These are phyloP conservation scores for Neoascochyta sp. DNA, from an alignment of 2,329 filamentous ascomycete genomes.

Conservation along the genomic window DNA sequence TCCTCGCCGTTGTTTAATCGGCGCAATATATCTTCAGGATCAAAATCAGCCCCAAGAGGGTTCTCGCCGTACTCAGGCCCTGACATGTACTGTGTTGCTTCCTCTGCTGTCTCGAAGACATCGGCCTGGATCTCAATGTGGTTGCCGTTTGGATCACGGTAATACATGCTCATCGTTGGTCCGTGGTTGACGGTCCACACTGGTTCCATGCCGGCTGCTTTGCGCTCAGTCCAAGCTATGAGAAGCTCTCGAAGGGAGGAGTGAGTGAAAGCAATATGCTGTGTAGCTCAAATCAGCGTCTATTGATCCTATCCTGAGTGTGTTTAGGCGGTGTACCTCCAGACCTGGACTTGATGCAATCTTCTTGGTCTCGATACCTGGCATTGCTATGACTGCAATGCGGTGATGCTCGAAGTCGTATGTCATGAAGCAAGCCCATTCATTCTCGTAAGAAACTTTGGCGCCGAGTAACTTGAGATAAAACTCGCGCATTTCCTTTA, in stretches of 20 bases:
- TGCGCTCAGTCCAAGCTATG: slow-evolving; percentile 38
- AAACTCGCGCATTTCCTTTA: too few species aligned
- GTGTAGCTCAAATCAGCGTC: too few species aligned
- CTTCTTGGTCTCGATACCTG: too few species aligned
- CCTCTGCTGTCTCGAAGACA: slow-evolving; percentile 21
- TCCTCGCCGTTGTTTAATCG: slow-evolving; percentile 23
- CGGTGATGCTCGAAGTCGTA: too few species aligned
- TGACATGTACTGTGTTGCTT: slow-evolving; percentile 43
- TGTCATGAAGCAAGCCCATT: too few species aligned
- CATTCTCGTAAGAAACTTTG: too few species aligned
- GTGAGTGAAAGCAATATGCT: slow-evolving; percentile 47
- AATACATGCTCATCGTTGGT: slow-evolving; percentile 48
- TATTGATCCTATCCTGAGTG: too few species aligned
- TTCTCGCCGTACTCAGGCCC: slow-evolving; percentile 40
- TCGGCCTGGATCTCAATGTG: slow-evolving; percentile 48
- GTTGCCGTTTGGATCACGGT: slow-evolving; percentile 47
- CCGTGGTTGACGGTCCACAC: slow-evolving; percentile 49
- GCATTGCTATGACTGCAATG: too few species aligned
- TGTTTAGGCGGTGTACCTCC: too few species aligned
- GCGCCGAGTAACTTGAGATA: too few species aligned
- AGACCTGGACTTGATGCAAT: too few species aligned
- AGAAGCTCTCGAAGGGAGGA: slow-evolving; percentile 35
- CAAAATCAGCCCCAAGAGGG: slow-evolving; percentile 45
- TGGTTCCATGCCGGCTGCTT: slow-evolving; percentile 39
- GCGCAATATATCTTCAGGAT: slow-evolving; percentile 43